These are phyloP conservation scores for Nakazawaea anatomiae DNA, from an alignment of 805 yeast genomes.

Conservation along the genomic window DNA sequence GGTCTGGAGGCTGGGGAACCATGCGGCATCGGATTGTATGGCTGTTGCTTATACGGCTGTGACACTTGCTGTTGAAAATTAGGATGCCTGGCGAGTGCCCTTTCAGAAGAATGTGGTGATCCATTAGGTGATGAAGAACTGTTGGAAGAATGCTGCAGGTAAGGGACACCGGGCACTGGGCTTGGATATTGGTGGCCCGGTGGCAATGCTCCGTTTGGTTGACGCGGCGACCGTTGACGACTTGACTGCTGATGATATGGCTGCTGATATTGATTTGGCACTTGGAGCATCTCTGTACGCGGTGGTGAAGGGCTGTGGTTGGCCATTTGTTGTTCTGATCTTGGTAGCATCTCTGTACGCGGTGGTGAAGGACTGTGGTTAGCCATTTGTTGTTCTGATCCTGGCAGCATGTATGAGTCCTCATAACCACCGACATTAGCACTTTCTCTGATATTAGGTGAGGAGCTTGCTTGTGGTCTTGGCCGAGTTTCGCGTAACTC, in stretches of 20 bases:
- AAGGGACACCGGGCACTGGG: neutral
- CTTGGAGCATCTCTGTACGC: too few species aligned
- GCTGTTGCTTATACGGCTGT: neutral
- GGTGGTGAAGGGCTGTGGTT: neutral
- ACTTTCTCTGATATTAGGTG: neutral
- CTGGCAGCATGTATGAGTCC: neutral
- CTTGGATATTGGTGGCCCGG: neutral
- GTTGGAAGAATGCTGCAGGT: neutral
- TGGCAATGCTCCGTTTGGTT: neutral
- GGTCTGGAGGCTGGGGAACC: neutral
- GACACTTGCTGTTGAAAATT: neutral
- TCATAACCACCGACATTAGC: neutral
- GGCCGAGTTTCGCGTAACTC: neutral
- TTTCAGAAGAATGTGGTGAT: neutral
- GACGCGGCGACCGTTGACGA: neutral
- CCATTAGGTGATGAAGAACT: neutral
- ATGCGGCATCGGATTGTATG: neutral
- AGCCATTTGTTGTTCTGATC: neutral
- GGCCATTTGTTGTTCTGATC: neutral
- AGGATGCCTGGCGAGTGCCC: neutral
- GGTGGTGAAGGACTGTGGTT: neutral
- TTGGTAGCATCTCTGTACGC: neutral
- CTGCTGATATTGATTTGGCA: too few species aligned
- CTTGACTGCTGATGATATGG: too few species aligned
- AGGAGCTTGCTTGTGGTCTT: neutral